Base-by-base conservation (phyloP, 352 stramenopile species). In the Phytophthora megakarya region DNA sequence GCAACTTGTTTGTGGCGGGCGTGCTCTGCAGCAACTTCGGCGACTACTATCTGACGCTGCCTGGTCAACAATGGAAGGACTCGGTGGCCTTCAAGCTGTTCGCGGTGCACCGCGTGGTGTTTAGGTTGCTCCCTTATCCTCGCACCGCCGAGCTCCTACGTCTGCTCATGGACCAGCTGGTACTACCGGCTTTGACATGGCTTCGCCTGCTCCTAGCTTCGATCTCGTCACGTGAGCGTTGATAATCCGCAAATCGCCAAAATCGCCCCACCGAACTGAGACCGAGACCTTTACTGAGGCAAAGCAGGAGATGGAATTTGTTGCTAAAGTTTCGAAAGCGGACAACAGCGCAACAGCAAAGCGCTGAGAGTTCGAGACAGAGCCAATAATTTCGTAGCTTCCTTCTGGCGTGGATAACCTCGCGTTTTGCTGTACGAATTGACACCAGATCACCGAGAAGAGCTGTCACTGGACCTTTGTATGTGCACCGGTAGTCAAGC, bases 1-100 rank as follows among this genome's bases (percentile, higher is more conserved):
- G 82, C 63, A 89, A 83, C 44, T 18, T 91, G 40, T 76, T 93
- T 48, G 78, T 91, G 42, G 69, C 88, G 42, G 79, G 79, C 48
- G 78, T 80, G 55, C 67, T 90, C 38, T 93, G 84, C 63, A 90
- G 81, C 62, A 93, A 89, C 74, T 93, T 91, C 46, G 84, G 80
- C 48, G 81, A 90, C 68, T 76, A 77, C 38, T 93, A 93, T 38
- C 79, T 76, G 21, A 49, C 48, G 38, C 26, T 84, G 21, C 59
- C 72, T 7, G 65, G 65, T 37, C 45, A 62, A 40, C 63, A 55
- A 53, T 65, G 38, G 30, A 73, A 72, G 30, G 77, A 89, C 65
- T 62, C 52, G 12, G 48, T 86, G 30, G 65, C 68, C 19, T 84
- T 74, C 57, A 58, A 61, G 65, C 67, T 92, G 35, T 90, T 92